Percentiles rank a stretch among this genome's conserved stretches.
These are phyloP conservation scores for Colletotrichum paranaense DNA, from an alignment of 2,329 filamentous ascomycete species.

Conservation along the genomic window DNA sequence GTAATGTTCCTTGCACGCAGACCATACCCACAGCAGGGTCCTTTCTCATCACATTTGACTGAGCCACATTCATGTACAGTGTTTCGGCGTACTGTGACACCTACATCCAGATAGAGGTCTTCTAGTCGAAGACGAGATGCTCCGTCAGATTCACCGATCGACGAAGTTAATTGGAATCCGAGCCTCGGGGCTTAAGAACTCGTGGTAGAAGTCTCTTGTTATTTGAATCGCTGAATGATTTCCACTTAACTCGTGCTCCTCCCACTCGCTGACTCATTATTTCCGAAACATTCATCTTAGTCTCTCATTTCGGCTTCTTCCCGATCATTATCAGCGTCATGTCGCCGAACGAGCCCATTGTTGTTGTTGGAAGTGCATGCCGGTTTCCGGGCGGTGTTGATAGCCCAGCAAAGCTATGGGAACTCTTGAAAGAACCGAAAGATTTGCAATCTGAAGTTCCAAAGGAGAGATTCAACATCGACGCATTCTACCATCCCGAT, in stretches of 20 bases:
- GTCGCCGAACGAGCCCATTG: slow-evolving; percentile 36
- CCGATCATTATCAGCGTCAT: background rate
- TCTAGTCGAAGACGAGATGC: no score
- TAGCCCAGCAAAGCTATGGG: slow-evolving; percentile 39
- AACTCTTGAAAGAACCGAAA: slow-evolving; percentile 31
- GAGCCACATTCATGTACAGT: no score
- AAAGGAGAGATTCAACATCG: slow-evolving; percentile 12
- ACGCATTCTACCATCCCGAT: slow-evolving; percentile 10
- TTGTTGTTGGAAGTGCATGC: slow-evolving; percentile 39
- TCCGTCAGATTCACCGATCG: no score
- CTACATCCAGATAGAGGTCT: no score
- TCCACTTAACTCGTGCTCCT: background rate
- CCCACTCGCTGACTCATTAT: background rate
- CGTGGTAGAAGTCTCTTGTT: background rate
- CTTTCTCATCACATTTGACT: no score
- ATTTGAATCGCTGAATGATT: background rate
- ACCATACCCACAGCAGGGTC: no score
- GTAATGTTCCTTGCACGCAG: no score
- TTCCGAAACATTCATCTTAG: background rate
- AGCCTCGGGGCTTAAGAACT: no score
- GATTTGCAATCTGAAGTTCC: slow-evolving; percentile 10
- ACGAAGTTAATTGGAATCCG: no score
- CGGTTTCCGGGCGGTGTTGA: slow-evolving; percentile 38
- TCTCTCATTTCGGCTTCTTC: background rate
- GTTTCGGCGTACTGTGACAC: no score